phyloP scores from a whole-genome alignment of 2,329 filamentous ascomycete genomes.

The Geoglossum cookeanum region DNA sequence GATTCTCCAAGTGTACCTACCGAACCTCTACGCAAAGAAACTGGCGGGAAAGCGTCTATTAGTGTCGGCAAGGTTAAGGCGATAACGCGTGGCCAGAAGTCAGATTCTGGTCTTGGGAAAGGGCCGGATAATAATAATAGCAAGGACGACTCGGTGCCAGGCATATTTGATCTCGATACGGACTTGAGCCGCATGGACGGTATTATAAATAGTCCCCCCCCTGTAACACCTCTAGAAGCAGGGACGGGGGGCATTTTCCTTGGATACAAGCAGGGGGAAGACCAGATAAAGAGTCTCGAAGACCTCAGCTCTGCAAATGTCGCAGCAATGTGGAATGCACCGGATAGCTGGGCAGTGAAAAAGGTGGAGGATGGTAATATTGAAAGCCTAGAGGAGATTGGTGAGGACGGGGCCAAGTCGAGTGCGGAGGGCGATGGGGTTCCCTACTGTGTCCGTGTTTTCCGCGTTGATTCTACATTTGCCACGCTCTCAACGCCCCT shows the following conservation, averaged over 20 bases:
- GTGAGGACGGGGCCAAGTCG: slow-evolving; percentile 47
- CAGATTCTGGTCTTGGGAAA: background rate
- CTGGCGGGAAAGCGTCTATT: background rate
- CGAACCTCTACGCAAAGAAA: background rate
- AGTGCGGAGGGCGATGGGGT: slow-evolving; percentile 54
- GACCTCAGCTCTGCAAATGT: background rate
- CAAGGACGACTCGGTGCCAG: background rate
- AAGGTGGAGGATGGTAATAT: slow-evolving; percentile 47
- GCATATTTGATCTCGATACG: slow-evolving; percentile 63
- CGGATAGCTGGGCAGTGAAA: slow-evolving; percentile 91
- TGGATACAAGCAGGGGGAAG: slow-evolving; percentile 13
- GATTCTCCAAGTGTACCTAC: background rate
- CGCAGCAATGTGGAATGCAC: slow-evolving; percentile 55
- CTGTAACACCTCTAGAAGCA: slow-evolving; percentile 50
- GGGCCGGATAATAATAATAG: background rate
- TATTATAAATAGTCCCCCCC: slow-evolving; percentile 54
- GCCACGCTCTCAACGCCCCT: slow-evolving; percentile 73
- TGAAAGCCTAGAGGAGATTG: slow-evolving; percentile 37
- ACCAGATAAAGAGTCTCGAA: background rate
- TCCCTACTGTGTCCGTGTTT: slow-evolving; percentile 85
- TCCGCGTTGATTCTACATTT: slow-evolving; percentile 85
- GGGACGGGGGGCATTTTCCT: slow-evolving; percentile 15
- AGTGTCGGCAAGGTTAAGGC: background rate
- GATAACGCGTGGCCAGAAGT: background rate
- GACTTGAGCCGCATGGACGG: slow-evolving; percentile 83